Evolutionary conservation across 1,139 yeast species (phyloP).

Genomic region (Waltiozyma sp.): DNA sequence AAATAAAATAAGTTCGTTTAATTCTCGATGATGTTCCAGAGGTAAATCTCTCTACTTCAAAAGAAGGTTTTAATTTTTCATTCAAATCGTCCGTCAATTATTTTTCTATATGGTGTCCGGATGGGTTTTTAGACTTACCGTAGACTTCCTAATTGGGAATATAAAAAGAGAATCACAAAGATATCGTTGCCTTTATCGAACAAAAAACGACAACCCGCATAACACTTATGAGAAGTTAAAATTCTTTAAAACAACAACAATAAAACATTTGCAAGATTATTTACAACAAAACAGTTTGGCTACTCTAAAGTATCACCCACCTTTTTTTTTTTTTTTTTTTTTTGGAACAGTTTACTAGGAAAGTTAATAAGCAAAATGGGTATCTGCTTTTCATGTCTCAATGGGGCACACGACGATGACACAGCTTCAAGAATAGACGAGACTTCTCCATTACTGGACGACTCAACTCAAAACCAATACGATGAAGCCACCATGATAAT

Average conservation of each 20-base stretch:
- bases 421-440: conserved; percentile 1
- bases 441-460: conserved; percentile 4
- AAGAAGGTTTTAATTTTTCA: not conserved
- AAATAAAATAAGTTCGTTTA: too few species aligned
- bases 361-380: conserved; percentile 34
- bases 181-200: not conserved
- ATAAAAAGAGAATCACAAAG: not conserved
- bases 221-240: not conserved
- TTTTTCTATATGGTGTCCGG: not conserved
- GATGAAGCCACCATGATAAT: conserved; percentile 11
- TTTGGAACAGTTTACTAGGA: not conserved
- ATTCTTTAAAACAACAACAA: too few species aligned
- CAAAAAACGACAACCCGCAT: not conserved
- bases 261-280: too few species aligned
- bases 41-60: too few species aligned
- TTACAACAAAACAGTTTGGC: too few species aligned
- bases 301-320: too few species aligned
- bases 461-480: conserved; percentile 4
- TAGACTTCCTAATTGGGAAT: conserved; percentile 8
- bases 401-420: conserved; percentile 27
- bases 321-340: too few species aligned
- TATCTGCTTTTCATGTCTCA: conserved; percentile 37
- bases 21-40: too few species aligned
- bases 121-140: not conserved
- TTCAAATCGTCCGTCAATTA: not conserved